phyloP scores from a whole-genome alignment of 371 early-diverging fungal species.

The Mortierella sp. region DNA sequence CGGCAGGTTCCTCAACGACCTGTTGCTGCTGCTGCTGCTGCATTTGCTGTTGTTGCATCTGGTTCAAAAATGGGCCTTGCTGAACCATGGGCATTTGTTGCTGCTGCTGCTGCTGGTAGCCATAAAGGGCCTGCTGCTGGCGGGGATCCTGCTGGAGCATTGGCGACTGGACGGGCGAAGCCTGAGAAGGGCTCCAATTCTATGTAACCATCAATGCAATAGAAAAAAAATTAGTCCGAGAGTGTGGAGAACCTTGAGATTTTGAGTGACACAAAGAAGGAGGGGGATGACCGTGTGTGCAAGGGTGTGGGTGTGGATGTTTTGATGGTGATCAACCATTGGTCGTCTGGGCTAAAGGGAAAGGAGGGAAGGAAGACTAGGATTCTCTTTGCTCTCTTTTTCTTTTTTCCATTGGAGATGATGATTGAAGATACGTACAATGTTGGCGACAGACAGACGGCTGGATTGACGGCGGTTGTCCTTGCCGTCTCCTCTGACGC shows the following conservation, averaged over 20 bases:
- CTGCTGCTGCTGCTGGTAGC: slow-evolving; percentile 31
- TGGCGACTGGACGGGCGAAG: slow-evolving; percentile 49
- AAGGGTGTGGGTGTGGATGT: not conserved
- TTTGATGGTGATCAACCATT: slow-evolving; percentile 1
- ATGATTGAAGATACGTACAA: slow-evolving; percentile 32
- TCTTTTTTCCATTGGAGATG: not conserved
- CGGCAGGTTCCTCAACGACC: slow-evolving; percentile 55
- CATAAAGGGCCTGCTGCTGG: slow-evolving; percentile 31
- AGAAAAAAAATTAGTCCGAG: not conserved
- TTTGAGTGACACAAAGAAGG: slow-evolving; percentile 18
- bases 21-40: slow-evolving; percentile 51
- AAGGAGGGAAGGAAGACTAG: not conserved
- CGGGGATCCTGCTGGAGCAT: slow-evolving; percentile 46
- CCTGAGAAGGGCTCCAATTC: slow-evolving; percentile 51
- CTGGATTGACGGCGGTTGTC: slow-evolving; percentile 53
- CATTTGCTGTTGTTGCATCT: slow-evolving; percentile 46
- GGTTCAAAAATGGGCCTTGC: slow-evolving; percentile 38
- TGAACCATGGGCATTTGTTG: slow-evolving; percentile 55
- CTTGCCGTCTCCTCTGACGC: slow-evolving; percentile 44
- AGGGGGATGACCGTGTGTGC: slow-evolving; percentile 5
- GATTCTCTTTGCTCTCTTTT: not conserved
- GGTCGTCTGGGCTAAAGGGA: not conserved
- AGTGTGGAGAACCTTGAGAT: slow-evolving; percentile 13
- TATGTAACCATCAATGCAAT: slow-evolving; percentile 5
- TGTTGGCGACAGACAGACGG: slow-evolving; percentile 41